Base-by-base conservation (phyloP, 208 protist species). In the Kentomonas sorsogonicus region DNA sequence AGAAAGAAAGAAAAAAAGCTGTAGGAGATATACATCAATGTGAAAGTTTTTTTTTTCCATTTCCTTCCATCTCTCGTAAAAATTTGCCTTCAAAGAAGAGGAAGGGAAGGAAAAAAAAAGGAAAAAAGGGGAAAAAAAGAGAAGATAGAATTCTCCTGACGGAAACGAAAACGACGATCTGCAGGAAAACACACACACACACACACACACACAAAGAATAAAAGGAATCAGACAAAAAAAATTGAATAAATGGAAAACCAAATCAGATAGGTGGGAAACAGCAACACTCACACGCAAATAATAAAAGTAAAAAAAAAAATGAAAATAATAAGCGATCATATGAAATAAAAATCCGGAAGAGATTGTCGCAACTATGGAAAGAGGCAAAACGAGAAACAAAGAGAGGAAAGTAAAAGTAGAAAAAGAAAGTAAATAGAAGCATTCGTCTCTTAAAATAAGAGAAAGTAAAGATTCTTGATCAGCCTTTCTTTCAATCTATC, bases 1-100 rank as follows among this genome's bases (percentile, higher is more conserved):
- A 57, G 36, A 3, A 57, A 57, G 16, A 57, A 45, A 27, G 48
- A 3, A 46, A 64, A 40, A 38, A 25, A 22, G 39, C 11, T n/a
- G 15, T 10, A 53, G 5, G 23, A 4, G 5, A 34, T 16, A 13
- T 7, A 5, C 6, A 22, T n/a, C n/a, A 15, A 46, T n/a, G 6
- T 25, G 9, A 5, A 9, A 46, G 15, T 26, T n/a, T 25, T 46
- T 46, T 46, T 25, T 9, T 46, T 46, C 7, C 20, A 22, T 20
- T 46, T 46, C 20, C n/a, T 46, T 6, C 9, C n/a, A 18, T 5
- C 27, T 6, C 6, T 5, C 41, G 30, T 16, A n/a, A 16, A 25
- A 20, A 16, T 5, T 48, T 6, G 5, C 10, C 10, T 20, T 48
- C 10, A 26, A 20, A 44, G 6, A 30, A 20, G 6, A 10, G 6